These are phyloP conservation scores for Colletotrichum tabaci DNA, from an alignment of 2,329 filamentous ascomycete genomes.

Conservation along the genomic window DNA sequence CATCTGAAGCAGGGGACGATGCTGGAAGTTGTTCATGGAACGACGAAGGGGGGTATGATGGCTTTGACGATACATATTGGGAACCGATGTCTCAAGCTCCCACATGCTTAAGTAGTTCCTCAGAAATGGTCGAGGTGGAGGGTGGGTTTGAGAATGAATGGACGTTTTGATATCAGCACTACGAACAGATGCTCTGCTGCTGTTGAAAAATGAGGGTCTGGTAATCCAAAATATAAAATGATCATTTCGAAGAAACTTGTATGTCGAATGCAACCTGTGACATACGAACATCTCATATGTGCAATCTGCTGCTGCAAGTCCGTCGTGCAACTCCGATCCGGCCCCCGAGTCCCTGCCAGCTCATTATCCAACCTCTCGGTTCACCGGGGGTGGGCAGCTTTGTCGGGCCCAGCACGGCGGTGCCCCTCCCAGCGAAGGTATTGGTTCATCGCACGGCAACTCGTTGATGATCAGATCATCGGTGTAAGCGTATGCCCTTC, in stretches of 20 bases:
- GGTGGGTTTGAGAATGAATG: background rate
- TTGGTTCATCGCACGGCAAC: background rate
- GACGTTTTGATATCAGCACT: background rate
- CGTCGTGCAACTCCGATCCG: background rate
- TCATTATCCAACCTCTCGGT: constrained; percentile 27
- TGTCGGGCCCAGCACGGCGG: background rate
- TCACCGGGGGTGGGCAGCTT: background rate
- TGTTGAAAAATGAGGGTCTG: constrained; percentile 13
- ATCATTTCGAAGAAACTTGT: constrained; percentile 30
- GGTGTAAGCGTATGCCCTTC: background rate
- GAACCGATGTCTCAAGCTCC: background rate
- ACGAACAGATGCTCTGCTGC: background rate
- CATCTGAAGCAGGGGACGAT: background rate
- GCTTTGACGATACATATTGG: background rate
- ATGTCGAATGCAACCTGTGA: constrained; percentile 37
- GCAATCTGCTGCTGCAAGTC: background rate
- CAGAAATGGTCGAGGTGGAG: background rate
- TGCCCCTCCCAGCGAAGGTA: background rate
- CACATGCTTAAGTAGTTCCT: background rate
- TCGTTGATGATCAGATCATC: background rate
- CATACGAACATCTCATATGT: constrained; percentile 25
- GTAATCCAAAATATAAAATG: constrained; percentile 18
- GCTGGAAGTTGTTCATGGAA: background rate
- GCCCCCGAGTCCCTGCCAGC: background rate
- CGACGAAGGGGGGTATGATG: too few species aligned